phyloP scores from a whole-genome alignment of 2,329 filamentous ascomycete genomes.

The Beauveria medogensis region DNA sequence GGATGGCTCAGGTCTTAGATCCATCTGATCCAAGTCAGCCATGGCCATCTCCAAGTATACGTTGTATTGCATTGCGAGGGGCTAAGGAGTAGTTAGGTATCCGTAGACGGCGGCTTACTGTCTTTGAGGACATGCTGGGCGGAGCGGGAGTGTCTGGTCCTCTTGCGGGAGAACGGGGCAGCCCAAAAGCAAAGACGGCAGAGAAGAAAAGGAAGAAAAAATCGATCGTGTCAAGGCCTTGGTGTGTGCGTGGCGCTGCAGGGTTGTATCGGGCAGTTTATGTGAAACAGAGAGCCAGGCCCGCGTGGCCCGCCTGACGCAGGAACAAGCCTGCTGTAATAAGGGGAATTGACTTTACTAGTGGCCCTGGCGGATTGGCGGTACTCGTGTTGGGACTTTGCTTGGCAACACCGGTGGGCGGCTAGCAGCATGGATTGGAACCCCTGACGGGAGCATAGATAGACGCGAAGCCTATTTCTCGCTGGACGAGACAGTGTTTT shows the following conservation, averaged over 20 bases:
- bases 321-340: neutral
- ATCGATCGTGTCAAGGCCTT: neutral
- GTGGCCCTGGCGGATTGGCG: neutral
- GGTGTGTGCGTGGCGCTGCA: neutral
- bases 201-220: slow-evolving; percentile 1
- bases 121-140: no score
- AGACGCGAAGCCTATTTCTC: neutral
- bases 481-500: neutral
- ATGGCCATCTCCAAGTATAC: no score
- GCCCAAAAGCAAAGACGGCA: neutral
- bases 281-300: slow-evolving; percentile 6
- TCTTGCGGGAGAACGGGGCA: neutral
- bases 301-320: slow-evolving; percentile 6
- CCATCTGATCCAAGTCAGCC: neutral
- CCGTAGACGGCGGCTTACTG: no score
- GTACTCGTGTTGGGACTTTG: neutral
- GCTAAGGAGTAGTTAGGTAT: no score
- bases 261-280: slow-evolving; percentile 7
- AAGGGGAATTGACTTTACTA: slow-evolving; percentile 1
- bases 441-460: neutral
- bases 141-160: neutral
- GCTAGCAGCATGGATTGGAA: neutral
- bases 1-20: neutral
- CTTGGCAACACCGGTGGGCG: neutral
- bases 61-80: no score